These are phyloP conservation scores for Syzygium aromaticum DNA, from an alignment of 345 rosid species.

Conservation along the genomic window DNA sequence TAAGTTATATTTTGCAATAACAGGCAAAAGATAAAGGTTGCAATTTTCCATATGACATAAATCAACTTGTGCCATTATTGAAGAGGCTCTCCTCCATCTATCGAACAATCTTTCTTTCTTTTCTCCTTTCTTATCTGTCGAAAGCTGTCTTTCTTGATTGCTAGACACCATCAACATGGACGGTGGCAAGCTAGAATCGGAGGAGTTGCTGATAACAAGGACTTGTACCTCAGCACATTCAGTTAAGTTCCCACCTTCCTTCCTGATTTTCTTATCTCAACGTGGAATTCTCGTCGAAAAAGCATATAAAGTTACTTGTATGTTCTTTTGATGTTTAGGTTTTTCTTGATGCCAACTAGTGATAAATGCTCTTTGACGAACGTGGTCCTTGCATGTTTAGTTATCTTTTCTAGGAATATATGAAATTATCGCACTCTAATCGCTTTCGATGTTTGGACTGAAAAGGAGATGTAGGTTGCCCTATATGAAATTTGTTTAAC, in stretches of 20 bases:
- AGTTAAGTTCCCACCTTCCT: slow-evolving; percentile 21
- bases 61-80: neutral
- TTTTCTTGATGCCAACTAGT: neutral
- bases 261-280: neutral
- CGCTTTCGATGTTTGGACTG: neutral
- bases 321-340: neutral
- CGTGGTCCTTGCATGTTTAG: too few relatives aligned
- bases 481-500: neutral
- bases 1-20: neutral
- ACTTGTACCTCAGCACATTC: slow-evolving; percentile 90
- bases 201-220: slow-evolving; percentile 91
- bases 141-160: neutral
- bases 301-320: neutral
- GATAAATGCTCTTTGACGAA: neutral
- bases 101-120: slow-evolving; percentile 5
- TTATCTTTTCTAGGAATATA: neutral
- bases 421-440: neutral
- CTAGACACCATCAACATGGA: slow-evolving; percentile 90
- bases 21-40: neutral
- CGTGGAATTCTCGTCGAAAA: neutral
- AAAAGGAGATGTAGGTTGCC: neutral
- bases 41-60: neutral
- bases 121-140: neutral
- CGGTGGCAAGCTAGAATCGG: slow-evolving; percentile 94
- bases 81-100: neutral